These are phyloP conservation scores for Abrus precatorius DNA, from an alignment of 306 rosid species.

Conservation along the genomic window DNA sequence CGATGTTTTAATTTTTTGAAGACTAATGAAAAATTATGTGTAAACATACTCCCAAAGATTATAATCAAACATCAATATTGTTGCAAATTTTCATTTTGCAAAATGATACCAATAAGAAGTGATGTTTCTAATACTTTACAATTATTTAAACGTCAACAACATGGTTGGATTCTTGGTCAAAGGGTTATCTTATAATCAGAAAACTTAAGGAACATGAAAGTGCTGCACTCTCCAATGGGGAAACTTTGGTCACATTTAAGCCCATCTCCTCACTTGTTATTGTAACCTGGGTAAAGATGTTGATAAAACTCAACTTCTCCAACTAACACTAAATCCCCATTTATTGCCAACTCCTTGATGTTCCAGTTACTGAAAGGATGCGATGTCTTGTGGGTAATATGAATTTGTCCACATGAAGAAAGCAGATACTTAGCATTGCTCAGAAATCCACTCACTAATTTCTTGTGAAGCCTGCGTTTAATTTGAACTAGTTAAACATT, in stretches of 20 bases:
- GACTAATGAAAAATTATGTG: too few relatives aligned
- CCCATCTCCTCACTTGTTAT: slow-evolving; percentile 49
- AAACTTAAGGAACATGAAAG: background rate
- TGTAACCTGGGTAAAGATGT: slow-evolving; percentile 31
- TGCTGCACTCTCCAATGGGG: slow-evolving; percentile 44
- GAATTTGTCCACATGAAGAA: slow-evolving; percentile 41
- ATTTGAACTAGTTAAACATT: too few relatives aligned
- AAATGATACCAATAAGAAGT: too few relatives aligned
- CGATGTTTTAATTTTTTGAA: too few relatives aligned
- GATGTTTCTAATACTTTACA: too few relatives aligned
- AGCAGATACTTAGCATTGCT: slow-evolving; percentile 36
- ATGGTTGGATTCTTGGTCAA: too few relatives aligned
- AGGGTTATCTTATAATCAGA: too few relatives aligned
- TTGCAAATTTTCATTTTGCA: too few relatives aligned
- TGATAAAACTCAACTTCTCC: background rate
- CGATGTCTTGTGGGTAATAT: slow-evolving; percentile 58
- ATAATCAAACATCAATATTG: too few relatives aligned
- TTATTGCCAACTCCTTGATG: slow-evolving; percentile 38
- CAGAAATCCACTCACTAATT: slow-evolving; percentile 49
- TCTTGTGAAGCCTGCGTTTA: slow-evolving; percentile 38
- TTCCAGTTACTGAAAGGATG: slow-evolving; percentile 47
- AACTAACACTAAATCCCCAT: background rate
- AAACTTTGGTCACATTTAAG: background rate
- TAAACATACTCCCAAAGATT: too few relatives aligned
- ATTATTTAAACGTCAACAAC: too few relatives aligned